These are phyloP conservation scores for Capronia coronata DNA, from an alignment of 2,329 filamentous ascomycete species.

Conservation along the genomic window DNA sequence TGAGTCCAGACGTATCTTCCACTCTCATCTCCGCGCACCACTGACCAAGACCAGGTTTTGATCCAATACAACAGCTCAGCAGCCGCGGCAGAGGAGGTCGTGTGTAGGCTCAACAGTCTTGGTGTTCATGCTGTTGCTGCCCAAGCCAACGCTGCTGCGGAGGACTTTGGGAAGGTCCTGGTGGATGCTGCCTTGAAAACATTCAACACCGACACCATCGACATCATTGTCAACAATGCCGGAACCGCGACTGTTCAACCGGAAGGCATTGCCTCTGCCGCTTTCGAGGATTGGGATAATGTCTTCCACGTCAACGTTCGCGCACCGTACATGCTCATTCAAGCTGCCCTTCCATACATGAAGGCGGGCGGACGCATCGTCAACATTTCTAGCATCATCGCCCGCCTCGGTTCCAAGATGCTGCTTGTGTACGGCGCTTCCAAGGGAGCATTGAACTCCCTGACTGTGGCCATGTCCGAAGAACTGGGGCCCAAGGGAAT, in stretches of 20 bases:
- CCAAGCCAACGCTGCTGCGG: slow-evolving; percentile 14
- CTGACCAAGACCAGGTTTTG: slow-evolving; percentile 30
- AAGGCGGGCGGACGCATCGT: slow-evolving; percentile 44
- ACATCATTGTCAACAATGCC: slow-evolving; percentile 27
- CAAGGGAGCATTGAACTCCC: slow-evolving; percentile 56
- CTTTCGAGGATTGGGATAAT: slow-evolving; percentile 41
- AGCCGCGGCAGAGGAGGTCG: slow-evolving; percentile 26
- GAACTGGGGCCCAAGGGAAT: slow-evolving; percentile 47
- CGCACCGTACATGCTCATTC: slow-evolving; percentile 48
- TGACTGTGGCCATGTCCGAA: slow-evolving; percentile 51
- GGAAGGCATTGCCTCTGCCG: slow-evolving; percentile 15
- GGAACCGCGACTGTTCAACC: slow-evolving; percentile 13
- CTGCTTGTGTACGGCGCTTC: slow-evolving; percentile 45
- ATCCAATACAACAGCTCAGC: slow-evolving; percentile 31
- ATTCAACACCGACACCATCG: slow-evolving; percentile 20
- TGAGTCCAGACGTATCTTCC: neutral
- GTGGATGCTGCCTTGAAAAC: slow-evolving; percentile 19
- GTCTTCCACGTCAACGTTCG: slow-evolving; percentile 51
- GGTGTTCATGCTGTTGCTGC: slow-evolving; percentile 18
- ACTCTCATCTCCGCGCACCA: slow-evolving; percentile 8
- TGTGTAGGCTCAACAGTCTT: slow-evolving; percentile 25
- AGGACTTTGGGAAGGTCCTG: slow-evolving; percentile 16
- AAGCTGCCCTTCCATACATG: slow-evolving; percentile 51
- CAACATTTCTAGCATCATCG: slow-evolving; percentile 33
- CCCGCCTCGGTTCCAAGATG: slow-evolving; percentile 19